A percentile compares a stretch with the other conserved stretches of the same genome.
These are phyloP conservation scores for Glaciozyma martinii DNA, from an alignment of 768 basidiomycete species.

Conservation along the genomic window DNA sequence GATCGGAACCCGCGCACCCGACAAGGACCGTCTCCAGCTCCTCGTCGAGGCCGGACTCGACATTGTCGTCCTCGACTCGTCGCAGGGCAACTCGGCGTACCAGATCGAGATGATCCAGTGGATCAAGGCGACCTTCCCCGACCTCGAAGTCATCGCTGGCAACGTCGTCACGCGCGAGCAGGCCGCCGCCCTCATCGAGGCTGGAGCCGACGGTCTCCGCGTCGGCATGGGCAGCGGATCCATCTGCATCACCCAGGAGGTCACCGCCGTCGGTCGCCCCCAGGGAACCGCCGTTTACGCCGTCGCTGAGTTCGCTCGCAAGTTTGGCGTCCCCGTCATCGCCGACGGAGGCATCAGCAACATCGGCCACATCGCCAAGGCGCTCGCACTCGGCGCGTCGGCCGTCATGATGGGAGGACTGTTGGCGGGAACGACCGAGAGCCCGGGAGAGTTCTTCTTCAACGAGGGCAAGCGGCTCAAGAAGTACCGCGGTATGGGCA, in stretches of 20 bases:
- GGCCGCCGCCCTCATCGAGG: conserved; percentile 82
- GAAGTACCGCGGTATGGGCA: conserved; percentile 97
- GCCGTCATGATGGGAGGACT: conserved; percentile 99
- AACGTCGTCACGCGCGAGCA: conserved; percentile 98
- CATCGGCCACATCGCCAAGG: conserved; percentile 96
- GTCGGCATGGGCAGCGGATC: conserved; percentile 98
- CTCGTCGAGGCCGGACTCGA: conserved; percentile 92
- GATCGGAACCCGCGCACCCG: conserved; percentile 81
- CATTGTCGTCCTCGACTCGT: conserved; percentile 88
- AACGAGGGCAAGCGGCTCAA: conserved; percentile 98
- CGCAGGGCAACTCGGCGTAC: conserved; percentile 89
- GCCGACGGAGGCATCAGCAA: conserved; percentile 94
- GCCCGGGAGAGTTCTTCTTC: conserved; percentile 98
- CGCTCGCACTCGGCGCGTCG: conserved; percentile 80
- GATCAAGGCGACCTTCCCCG: conserved; percentile 78
- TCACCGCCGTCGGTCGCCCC: conserved; percentile 97
- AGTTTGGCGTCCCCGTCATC: conserved; percentile 91
- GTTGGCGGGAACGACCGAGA: conserved; percentile 90
- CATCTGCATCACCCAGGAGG: conserved; percentile 98
- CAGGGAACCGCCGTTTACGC: conserved; percentile 98
- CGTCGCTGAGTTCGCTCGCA: conserved; percentile 82
- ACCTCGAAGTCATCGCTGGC: conserved; percentile 87
- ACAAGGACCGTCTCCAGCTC: conserved; percentile 70
- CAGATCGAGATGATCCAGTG: conserved; percentile 90
- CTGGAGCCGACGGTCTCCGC: conserved; percentile 89